These are phyloP conservation scores for Phtheirospermum japonicum DNA, from an alignment of 257 asterid genomes.

Conservation along the genomic window DNA sequence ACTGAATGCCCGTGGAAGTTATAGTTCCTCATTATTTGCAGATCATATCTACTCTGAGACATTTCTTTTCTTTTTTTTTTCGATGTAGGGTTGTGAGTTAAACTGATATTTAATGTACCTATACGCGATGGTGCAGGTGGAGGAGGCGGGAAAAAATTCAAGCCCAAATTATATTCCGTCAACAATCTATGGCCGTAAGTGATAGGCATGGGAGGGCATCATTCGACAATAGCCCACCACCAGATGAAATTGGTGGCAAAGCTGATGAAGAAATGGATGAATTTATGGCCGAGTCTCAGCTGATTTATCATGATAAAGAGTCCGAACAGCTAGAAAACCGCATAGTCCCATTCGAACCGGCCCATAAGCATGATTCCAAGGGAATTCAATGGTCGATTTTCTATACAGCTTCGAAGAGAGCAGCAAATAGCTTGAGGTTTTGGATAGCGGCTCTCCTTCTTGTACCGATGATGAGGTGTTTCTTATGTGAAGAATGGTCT, in stretches of 20 bases:
- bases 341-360: conserved; percentile 37
- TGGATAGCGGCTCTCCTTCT: conserved; percentile 39
- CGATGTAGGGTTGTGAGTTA: conserved; percentile 17
- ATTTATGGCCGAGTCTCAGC: conserved; percentile 32
- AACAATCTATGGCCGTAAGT: conserved; percentile 32
- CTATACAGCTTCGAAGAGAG: conserved; percentile 53
- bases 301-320: conserved; percentile 36
- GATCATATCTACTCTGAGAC: too few relatives aligned
- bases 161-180: conserved; percentile 46
- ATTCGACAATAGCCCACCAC: conserved; percentile 27
- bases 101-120: conserved; percentile 17
- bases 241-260: conserved; percentile 34
- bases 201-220: conserved; percentile 35
- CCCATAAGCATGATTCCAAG: conserved; percentile 32
- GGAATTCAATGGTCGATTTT: conserved; percentile 67
- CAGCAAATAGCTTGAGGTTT: conserved; percentile 43
- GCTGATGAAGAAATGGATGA: conserved; percentile 34
- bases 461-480: conserved; percentile 58
- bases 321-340: conserved; percentile 29
- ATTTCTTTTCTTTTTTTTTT: background rate
- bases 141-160: conserved; percentile 43
- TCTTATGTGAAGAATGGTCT: conserved; percentile 23
- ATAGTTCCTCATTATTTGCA: too few relatives aligned
- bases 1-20: too few relatives aligned
- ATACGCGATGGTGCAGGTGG: conserved; percentile 42